phyloP scores from a whole-genome alignment of 257 asterid genomes.

The Scutellaria barbata region DNA sequence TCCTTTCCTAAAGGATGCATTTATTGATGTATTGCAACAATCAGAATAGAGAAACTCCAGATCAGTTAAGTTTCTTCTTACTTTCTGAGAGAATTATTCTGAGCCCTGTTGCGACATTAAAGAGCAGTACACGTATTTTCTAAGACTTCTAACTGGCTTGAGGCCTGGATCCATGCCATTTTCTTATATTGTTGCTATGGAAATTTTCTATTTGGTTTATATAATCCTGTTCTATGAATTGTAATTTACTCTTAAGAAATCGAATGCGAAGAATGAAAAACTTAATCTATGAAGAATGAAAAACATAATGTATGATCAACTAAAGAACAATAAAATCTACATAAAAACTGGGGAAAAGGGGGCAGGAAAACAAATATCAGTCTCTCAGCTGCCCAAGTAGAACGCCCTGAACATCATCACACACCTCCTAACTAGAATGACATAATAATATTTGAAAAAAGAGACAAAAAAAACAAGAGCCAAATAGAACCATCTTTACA shows the following conservation, averaged over 20 bases:
- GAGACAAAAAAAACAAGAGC: conserved; percentile 20
- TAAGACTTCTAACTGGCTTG: conserved; percentile 30
- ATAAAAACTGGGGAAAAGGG: conserved; percentile 24
- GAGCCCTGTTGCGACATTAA: conserved; percentile 25
- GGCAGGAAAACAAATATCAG: conserved; percentile 31
- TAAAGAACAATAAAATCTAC: conserved; percentile 43
- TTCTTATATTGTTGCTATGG: neutral
- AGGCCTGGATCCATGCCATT: conserved; percentile 29
- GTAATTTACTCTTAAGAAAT: neutral
- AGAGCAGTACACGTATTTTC: conserved; percentile 29
- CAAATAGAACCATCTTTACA: conserved; percentile 29
- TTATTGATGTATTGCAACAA: conserved; percentile 62
- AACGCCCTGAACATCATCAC: conserved; percentile 37
- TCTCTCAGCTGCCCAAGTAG: conserved; percentile 30
- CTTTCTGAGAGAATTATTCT: conserved; percentile 31
- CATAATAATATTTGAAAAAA: conserved; percentile 15
- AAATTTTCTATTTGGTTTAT: conserved; percentile 15
- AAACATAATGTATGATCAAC: neutral
- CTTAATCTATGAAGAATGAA: neutral
- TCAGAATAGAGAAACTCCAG: conserved; percentile 44
- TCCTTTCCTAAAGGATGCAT: conserved; percentile 63
- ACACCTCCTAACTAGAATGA: conserved; percentile 25
- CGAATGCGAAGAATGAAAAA: neutral
- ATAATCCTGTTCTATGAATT: neutral
- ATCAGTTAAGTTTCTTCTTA: conserved; percentile 33